Percentiles rank a stretch among this genome's conserved stretches.
These are phyloP conservation scores for Magnolia changhungtana DNA, from an alignment of 164 flowering plant genomes.

Conservation along the genomic window DNA sequence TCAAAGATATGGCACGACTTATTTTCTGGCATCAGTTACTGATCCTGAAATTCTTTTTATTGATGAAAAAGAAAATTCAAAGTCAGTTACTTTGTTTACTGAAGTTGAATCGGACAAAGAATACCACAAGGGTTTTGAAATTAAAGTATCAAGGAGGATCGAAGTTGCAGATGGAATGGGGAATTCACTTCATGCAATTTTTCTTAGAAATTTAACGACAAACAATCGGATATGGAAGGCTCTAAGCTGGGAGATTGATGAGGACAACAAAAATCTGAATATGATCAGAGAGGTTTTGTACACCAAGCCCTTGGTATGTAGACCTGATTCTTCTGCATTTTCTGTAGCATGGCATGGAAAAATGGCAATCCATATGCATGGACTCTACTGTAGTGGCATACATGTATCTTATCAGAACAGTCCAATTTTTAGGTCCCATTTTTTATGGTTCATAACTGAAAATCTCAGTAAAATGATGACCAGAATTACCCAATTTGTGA, in stretches of 20 bases:
- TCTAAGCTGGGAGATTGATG: conserved; percentile 18
- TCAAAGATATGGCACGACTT: conserved; percentile 27
- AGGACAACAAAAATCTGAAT: neutral
- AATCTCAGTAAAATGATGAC: neutral
- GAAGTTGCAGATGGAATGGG: conserved; percentile 16
- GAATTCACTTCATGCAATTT: conserved; percentile 38
- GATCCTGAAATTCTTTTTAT: neutral
- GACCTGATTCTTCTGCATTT: neutral
- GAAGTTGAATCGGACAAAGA: conserved; percentile 10
- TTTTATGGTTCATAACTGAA: too few species aligned
- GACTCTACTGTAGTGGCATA: neutral
- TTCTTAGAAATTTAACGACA: conserved; percentile 44
- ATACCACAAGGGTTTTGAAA: neutral
- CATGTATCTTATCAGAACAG: too few species aligned
- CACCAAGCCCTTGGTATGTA: conserved; percentile 36
- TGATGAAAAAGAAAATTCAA: neutral
- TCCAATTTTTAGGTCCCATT: too few species aligned
- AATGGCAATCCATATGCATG: neutral
- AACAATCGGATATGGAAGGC: conserved; percentile 58
- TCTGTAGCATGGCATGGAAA: neutral
- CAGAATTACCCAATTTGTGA: neutral
- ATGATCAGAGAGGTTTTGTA: conserved; percentile 22
- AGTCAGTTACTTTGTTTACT: neutral
- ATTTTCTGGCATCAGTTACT: conserved; percentile 38
- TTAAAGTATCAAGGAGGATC: conserved; percentile 31